These are phyloP conservation scores for Epithemia pelagica DNA, from an alignment of 108 stramenopile genomes.

Conservation along the genomic window DNA sequence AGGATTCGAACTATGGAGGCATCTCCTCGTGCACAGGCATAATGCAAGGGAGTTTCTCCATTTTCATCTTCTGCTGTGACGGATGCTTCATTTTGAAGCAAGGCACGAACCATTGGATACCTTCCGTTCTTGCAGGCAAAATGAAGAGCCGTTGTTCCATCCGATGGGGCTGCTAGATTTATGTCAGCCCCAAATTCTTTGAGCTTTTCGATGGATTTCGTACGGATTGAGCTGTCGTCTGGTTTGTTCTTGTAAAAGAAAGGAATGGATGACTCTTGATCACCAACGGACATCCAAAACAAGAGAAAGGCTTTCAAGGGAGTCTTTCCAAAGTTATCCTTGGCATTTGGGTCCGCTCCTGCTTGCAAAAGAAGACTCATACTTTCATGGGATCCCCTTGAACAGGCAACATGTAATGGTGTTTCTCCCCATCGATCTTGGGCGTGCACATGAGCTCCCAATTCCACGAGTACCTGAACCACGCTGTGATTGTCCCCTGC, in stretches of 20 bases:
- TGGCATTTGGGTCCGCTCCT: neutral
- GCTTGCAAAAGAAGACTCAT: neutral
- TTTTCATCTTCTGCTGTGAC: neutral
- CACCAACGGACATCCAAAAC: neutral
- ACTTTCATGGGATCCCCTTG: neutral
- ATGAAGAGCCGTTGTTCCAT: neutral
- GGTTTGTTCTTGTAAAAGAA: neutral
- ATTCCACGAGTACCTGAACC: neutral
- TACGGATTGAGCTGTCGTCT: neutral
- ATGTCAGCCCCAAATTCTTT: neutral
- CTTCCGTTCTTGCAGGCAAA: neutral
- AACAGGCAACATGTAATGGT: neutral
- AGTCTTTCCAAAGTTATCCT: neutral
- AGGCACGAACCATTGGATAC: neutral
- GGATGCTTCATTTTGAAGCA: neutral
- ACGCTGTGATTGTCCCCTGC: neutral
- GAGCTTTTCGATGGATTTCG: neutral
- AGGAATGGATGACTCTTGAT: neutral
- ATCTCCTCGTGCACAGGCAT: neutral
- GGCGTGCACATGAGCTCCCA: neutral
- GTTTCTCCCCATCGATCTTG: neutral
- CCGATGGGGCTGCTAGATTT: neutral
- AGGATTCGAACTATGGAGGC: neutral
- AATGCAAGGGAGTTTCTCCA: slow-evolving; percentile 1
- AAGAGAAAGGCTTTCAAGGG: neutral